Evolutionary conservation across 2,329 filamentous ascomycete genomes (phyloP), one percentile per base, ranked within the genome.

Genomic region (Arthroderma uncinatum): DNA sequence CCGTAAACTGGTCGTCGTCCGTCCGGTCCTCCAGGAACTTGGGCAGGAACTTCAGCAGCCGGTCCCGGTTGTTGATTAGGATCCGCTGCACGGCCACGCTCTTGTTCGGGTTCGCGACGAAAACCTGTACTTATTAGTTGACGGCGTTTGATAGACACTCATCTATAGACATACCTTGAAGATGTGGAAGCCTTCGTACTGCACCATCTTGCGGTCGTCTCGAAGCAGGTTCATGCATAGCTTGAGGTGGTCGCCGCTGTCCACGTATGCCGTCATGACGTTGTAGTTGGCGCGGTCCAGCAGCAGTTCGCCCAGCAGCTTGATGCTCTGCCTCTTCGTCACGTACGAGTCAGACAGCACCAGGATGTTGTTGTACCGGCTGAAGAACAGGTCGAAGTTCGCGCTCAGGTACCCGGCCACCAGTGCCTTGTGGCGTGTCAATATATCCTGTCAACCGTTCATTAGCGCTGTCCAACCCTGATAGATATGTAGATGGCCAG

Each of bases 161-260:
- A 21, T 2, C 30, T 34, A 34, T 7, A 7, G 28, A 59, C 64
- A 60, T 67, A 83, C 81, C 78, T 98, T 98, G 80, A 98, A 98
- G 42, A 98, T 92, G 70, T 98, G 93, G 71, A 98, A 98, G 6
- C 91, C 93, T 71, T 98, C 93, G 70, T 98, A 98, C 73, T 97
- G 93, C 61, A 98, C 93, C 91, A 98, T 98, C 73, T 95, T 93
- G 64, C 92, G 83, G 71, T 97, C 92, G 71, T 97, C 93, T 64
- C 90, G 85, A 60, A 98, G 77, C 59, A 98, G 79, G 71, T 95
- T 97, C 93, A 98, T 98, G 76, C 91, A 93, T 62, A 97, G 87
- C 76, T 98, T 98, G 64, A 98, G 81, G 68, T 98, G 91, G 69
- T 97, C 92, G 59, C 91, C 91, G 53, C 87, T 85, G 70, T 95